These are phyloP conservation scores for Terfezia claveryi DNA, from an alignment of 495 filamentous ascomycete species.

Conservation along the genomic window DNA sequence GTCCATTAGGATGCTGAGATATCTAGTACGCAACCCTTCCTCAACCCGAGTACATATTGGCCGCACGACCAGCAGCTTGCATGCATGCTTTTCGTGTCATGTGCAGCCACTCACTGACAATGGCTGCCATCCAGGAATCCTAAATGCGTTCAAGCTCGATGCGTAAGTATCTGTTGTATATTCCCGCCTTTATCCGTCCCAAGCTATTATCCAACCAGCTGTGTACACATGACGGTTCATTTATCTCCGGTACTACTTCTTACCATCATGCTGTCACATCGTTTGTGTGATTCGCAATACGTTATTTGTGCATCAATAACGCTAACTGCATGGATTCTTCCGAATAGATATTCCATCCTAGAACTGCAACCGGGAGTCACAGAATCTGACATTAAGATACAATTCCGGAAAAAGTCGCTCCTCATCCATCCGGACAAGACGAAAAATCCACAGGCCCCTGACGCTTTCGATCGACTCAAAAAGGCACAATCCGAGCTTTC, in stretches of 20 bases:
- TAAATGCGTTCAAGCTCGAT: constrained; percentile 73
- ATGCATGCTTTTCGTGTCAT: not conserved
- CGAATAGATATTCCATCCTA: constrained; percentile 63
- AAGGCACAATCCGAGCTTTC: constrained; percentile 78
- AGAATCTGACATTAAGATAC: constrained; percentile 84
- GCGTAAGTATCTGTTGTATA: constrained; percentile 34
- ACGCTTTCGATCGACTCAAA: constrained; percentile 91
- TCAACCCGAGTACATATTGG: not conserved
- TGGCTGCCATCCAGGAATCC: constrained; percentile 28
- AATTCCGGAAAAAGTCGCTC: constrained; percentile 88
- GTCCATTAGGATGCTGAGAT: constrained; percentile 69
- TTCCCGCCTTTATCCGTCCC: not conserved
- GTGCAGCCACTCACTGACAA: constrained; percentile 2
- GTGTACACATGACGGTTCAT: not conserved
- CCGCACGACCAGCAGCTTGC: not conserved
- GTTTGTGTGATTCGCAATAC: not conserved
- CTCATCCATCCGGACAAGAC: constrained; percentile 98
- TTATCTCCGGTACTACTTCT: not conserved
- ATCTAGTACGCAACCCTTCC: constrained; percentile 30
- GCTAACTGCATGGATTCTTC: constrained; percentile 3
- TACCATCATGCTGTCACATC: not conserved
- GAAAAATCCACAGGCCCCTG: constrained; percentile 68
- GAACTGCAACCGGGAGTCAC: constrained; percentile 89
- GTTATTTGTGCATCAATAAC: constrained; percentile 1
- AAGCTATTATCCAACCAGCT: not conserved